Evolutionary conservation across 306 rosid genomes (phyloP).

Genomic region (Canavalia gladiata): DNA sequence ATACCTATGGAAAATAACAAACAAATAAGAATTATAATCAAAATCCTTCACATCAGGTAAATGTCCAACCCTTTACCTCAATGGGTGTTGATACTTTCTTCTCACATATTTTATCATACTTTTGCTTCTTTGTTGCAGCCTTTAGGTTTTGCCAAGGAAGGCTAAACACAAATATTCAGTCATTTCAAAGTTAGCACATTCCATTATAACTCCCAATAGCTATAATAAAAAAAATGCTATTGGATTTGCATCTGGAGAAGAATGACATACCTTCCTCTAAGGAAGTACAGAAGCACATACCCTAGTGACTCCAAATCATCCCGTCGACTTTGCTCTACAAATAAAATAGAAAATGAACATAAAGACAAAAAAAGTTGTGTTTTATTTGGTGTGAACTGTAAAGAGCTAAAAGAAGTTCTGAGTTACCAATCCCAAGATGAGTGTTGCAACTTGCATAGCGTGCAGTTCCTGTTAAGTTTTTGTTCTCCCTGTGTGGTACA

Average conservation of each 20-base stretch:
- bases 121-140: constrained; percentile 98
- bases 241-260: background rate
- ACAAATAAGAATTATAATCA: constrained; percentile 40
- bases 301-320: constrained; percentile 99
- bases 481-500: constrained; percentile 71
- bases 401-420: constrained; percentile 25
- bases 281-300: constrained; percentile 93
- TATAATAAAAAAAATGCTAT: constrained; percentile 28
- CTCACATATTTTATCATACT: constrained; percentile 96
- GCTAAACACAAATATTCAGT: constrained; percentile 57
- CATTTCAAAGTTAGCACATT: constrained; percentile 34
- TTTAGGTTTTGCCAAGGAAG: constrained; percentile 99
- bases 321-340: constrained; percentile 94
- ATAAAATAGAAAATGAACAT: constrained; percentile 43
- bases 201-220: constrained; percentile 20
- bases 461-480: constrained; percentile 93
- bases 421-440: constrained; percentile 94
- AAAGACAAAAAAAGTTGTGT: background rate
- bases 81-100: constrained; percentile 97
- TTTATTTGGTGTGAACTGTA: background rate
- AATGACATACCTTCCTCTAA: constrained; percentile 86
- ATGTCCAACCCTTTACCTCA: constrained; percentile 67
- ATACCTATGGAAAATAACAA: constrained; percentile 62
- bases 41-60: constrained; percentile 5
- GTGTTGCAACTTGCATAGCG: constrained; percentile 98